Conservation (phyloP, 306 rosid species). For the Alnus rubra region DNA sequence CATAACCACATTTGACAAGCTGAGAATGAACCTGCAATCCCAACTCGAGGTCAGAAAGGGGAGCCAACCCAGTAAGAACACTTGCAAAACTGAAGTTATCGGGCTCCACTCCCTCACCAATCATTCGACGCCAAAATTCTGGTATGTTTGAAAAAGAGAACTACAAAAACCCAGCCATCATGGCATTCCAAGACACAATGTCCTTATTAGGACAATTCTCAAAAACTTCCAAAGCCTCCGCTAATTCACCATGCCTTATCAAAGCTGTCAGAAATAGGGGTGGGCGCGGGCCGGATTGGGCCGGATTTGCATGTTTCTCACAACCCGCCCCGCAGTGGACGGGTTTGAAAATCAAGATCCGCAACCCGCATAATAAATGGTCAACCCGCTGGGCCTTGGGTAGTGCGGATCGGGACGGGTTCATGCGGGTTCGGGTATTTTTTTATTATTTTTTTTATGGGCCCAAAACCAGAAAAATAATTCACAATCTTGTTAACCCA, state of each 20-base stretch:
- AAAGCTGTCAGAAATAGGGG: slow-evolving; percentile 56
- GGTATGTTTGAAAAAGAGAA: slow-evolving; percentile 45
- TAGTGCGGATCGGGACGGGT: too few relatives aligned
- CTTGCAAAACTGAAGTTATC: slow-evolving; percentile 64
- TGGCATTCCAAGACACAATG: slow-evolving; percentile 71
- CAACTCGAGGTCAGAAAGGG: slow-evolving; percentile 46
- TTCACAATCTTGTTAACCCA: too few relatives aligned
- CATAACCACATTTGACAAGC: slow-evolving; percentile 64
- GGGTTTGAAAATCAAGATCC: too few relatives aligned
- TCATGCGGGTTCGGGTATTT: too few relatives aligned
- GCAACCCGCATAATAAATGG: too few relatives aligned
- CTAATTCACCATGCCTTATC: slow-evolving; percentile 54
- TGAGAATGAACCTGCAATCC: slow-evolving; percentile 65
- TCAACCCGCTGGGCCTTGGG: too few relatives aligned
- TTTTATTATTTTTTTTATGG: too few relatives aligned
- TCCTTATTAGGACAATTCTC: slow-evolving; percentile 45
- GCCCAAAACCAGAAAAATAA: too few relatives aligned
- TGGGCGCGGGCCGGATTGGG: too few relatives aligned
- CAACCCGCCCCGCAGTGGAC: too few relatives aligned
- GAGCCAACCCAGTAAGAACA: slow-evolving; percentile 63
- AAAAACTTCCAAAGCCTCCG: slow-evolving; percentile 50
- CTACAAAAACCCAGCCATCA: slow-evolving; percentile 67
- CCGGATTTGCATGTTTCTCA: too few relatives aligned
- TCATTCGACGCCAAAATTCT: slow-evolving; percentile 57
- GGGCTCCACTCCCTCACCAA: slow-evolving; percentile 40